Base-by-base conservation (phyloP, 1,139 yeast genomes). In the Debaryomyces subglobosus region DNA sequence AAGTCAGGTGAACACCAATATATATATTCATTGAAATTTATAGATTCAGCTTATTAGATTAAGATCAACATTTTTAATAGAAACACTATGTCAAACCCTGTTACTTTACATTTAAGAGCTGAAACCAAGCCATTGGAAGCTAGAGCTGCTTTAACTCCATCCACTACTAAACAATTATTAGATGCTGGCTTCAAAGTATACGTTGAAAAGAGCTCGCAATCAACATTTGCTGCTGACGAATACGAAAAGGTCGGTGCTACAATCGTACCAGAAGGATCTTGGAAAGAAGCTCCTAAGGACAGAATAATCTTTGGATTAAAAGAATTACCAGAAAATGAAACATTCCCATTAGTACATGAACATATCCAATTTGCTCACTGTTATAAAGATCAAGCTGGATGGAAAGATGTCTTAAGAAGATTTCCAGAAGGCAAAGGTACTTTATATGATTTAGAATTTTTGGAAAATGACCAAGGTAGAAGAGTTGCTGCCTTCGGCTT, bases 321-420 rank as follows among this genome's bases (percentile, higher is more conserved):
- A 74, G 99, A 94, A 71, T 79, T 94, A 65, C 97, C 97, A 34
- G 98, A 92, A 72, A 72, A 74, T 48, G 97, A 92, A 60, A 77
- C 84, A 32, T 94, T 92, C 81, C 99, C 99, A 33, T 79, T 94
- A 55, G 81, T 87, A 46, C 98, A 95, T 67, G 96, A 92, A 68
- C 99, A 95, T 71, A 89, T 94, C 55, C 98, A 92, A 72, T 94
- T 94, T 74, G 99, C 99, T 44, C 99, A 94, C 72, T 95, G 99
- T 74, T 95, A 92, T 76, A 95, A 94, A 77, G 82, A 92, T 71
- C 99, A 94, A 74, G 96, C 76, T 53, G 99, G 99, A 45, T 94
- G 99, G 99, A 75, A 90, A 69, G 89, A 89, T 50, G 98, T 95
- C 20, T 74, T 94, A 61, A 68, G 78, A 52, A 83, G 99, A 69